Evolutionary conservation across 164 flowering plant genomes (phyloP), one percentile per base, ranked within the genome.

Genomic region (Berberis thunbergii): DNA sequence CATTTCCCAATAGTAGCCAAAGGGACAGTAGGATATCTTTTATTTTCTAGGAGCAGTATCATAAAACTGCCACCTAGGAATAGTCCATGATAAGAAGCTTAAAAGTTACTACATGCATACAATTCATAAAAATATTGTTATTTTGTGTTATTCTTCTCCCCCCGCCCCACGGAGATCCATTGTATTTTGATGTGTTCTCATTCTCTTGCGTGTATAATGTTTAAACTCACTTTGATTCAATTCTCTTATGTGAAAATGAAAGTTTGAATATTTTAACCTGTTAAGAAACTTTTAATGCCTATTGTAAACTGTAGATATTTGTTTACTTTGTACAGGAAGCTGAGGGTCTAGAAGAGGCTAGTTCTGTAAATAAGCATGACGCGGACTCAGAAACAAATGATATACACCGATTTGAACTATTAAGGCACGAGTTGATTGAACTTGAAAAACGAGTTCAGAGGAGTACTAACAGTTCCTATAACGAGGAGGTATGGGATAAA

Each of bases 381-480:
- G 72, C 60, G 12, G 78, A 72, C 39, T 68, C 84, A 6, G 88
- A 83, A 63, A 61, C 85, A 57, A 80, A 75, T 79, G 94, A 91
- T 64, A 78, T 86, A 57, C 81, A 10, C 13, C 91, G 97, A 6
- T 94, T 94, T 82, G 96, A 91, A 74, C 72, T 80, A 52, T 60
- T 94, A 58, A 85, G 91, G 72, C 78, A 69, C 73, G 97, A 94
- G 68, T 79, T 94, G 3, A 81, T 89, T 43, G 93, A 91, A 73
- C 92, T 94, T 67, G 99, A 94, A 69, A 83, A 81, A 68, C 78
- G 99, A 67, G 97, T 94, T 65, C 93, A 91, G 65, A 85, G 76
- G 75, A 87, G 94, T 76, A 73, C 94, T 0, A 26, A 26, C 26
- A 48, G 50, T 48, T 48, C 10, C 2, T 48, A 11, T 48, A 48